Percentiles rank a stretch among this genome's conserved stretches.
Conservation (phyloP, 768 basidiomycete species). For the Solioccasus polychromus region DNA sequence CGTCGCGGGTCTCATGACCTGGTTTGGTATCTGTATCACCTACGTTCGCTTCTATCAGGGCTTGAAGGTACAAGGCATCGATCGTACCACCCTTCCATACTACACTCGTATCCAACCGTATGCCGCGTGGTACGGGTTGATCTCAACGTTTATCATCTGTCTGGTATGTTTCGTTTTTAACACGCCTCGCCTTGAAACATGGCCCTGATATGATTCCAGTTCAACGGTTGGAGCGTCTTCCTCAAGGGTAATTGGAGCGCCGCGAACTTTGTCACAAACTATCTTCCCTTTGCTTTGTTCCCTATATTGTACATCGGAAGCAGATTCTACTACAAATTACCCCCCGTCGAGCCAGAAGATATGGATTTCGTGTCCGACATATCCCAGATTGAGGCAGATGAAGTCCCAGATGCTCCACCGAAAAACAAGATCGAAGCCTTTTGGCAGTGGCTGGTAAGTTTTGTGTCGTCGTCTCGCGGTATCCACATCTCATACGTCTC, state of each 20-base stretch:
- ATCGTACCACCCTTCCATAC: constrained; percentile 71
- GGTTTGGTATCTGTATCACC: constrained; percentile 75
- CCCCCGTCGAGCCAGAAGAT: constrained; percentile 42
- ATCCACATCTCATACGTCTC: constrained; percentile 1
- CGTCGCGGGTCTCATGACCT: constrained; percentile 68
- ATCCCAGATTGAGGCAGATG: constrained; percentile 66
- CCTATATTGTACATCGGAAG: constrained; percentile 68
- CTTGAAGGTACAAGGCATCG: constrained; percentile 73
- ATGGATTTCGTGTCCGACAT: constrained; percentile 85
- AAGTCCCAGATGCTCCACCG: constrained; percentile 70
- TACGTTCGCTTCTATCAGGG: constrained; percentile 87
- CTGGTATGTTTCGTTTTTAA: constrained; percentile 45
- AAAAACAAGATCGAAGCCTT: constrained; percentile 64
- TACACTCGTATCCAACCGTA: constrained; percentile 64
- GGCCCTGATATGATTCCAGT: constrained; percentile 38
- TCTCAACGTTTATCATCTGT: constrained; percentile 46
- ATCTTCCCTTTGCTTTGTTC: constrained; percentile 70
- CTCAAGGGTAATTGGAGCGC: constrained; percentile 49
- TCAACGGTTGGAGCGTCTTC: constrained; percentile 53
- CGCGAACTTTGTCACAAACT: constrained; percentile 80
- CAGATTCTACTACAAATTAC: constrained; percentile 40
- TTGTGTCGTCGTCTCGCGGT: background rate
- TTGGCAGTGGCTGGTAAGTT: constrained; percentile 77
- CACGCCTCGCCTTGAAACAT: background rate
- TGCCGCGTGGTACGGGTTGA: constrained; percentile 55